These are phyloP conservation scores for Cyclotella sp. DNA, from an alignment of 108 stramenopile species.

Conservation along the genomic window DNA sequence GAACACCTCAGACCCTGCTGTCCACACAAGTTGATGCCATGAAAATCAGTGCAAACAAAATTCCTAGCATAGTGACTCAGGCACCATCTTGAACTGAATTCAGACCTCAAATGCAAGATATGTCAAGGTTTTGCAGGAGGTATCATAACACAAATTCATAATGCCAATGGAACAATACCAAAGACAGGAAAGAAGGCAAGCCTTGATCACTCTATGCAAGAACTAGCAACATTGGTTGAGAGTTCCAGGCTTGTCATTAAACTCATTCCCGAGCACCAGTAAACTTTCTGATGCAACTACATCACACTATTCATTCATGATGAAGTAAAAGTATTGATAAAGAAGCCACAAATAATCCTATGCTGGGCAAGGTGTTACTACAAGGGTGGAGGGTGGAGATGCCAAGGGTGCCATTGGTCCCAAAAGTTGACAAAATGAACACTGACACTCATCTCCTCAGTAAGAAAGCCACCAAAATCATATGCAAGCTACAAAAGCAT, in stretches of 20 bases:
- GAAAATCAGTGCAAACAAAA: not conserved
- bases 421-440: too few species aligned
- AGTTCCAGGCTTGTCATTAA: not conserved
- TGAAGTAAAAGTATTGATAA: slow-evolving; percentile 8
- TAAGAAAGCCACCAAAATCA: not conserved
- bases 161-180: slow-evolving; percentile 18
- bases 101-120: not conserved
- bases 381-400: slow-evolving; percentile 15
- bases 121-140: not conserved
- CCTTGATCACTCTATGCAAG: not conserved
- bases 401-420: too few species aligned
- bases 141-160: not conserved
- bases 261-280: slow-evolving; percentile 17
- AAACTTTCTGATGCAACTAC: slow-evolving; percentile 24
- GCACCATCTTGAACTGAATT: not conserved
- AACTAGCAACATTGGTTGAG: slow-evolving; percentile 5
- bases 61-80: slow-evolving; percentile 5
- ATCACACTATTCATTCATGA: slow-evolving; percentile 5
- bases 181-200: not conserved
- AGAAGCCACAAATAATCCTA: not conserved
- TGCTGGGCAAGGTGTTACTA: not conserved
- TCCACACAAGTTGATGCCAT: slow-evolving; percentile 17
- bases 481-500: too few species aligned
- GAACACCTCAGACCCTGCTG: slow-evolving; percentile 7
- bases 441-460: slow-evolving; percentile 1